These are phyloP conservation scores for Elaeis guineensis DNA, from an alignment of 176 grass and related monocot genomes.

Conservation along the genomic window DNA sequence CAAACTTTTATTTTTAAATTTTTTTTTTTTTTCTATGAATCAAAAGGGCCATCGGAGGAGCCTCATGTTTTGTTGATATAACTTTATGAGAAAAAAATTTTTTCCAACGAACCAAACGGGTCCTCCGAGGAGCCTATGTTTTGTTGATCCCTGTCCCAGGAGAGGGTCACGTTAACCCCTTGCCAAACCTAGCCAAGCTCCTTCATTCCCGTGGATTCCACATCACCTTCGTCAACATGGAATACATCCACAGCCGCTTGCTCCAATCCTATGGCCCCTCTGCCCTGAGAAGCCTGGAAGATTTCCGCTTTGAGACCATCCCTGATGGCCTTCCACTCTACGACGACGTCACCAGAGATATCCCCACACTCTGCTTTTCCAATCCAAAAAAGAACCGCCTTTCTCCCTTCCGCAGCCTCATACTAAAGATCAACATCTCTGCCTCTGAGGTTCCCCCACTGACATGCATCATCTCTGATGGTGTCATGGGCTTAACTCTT, in stretches of 20 bases:
- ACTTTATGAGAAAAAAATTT: too few relatives aligned
- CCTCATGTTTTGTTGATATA: too few relatives aligned
- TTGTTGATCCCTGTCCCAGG: too few relatives aligned
- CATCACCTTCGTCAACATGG: conserved; percentile 8
- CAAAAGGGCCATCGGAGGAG: too few relatives aligned
- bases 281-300: not conserved
- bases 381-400: not conserved
- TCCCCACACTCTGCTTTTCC: not conserved
- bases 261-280: not conserved
- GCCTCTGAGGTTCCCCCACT: not conserved
- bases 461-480: conserved; percentile 1
- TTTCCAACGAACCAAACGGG: too few relatives aligned
- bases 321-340: not conserved
- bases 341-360: not conserved
- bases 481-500: not conserved
- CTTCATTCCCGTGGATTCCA: not conserved
- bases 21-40: too few relatives aligned
- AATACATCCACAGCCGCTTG: conserved; percentile 5
- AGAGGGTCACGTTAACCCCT: too few relatives aligned
- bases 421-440: not conserved
- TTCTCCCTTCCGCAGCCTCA: not conserved
- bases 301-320: conserved; percentile 8
- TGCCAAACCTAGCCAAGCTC: too few relatives aligned
- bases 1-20: too few relatives aligned
- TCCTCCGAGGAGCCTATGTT: too few relatives aligned